Evolutionary conservation across 2,329 filamentous ascomycete species (phyloP).

Genomic region (Apiospora rasikravindrae): DNA sequence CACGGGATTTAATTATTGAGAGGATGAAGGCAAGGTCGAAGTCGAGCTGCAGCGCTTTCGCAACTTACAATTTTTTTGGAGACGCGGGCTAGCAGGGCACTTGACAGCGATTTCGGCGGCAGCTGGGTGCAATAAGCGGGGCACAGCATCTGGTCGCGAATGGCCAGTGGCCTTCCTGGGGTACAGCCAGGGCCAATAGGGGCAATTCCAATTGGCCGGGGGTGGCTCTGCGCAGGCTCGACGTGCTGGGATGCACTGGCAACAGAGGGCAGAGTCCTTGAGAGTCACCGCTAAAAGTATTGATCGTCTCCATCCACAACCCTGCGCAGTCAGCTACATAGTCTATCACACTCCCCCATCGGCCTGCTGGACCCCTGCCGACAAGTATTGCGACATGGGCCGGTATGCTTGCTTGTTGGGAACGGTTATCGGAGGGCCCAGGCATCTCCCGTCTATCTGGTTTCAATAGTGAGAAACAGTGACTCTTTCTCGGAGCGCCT

Average conservation of each 20-base stretch:
- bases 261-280: not conserved
- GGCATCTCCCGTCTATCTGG: not conserved
- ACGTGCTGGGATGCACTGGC: not conserved
- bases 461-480: not conserved
- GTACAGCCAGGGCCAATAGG: conserved; percentile 7
- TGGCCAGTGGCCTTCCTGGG: not conserved
- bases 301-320: conserved; percentile 9
- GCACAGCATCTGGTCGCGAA: not conserved
- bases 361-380: not conserved
- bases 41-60: conserved; percentile 17
- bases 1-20: conserved; percentile 1
- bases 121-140: conserved; percentile 1
- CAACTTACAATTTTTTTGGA: conserved; percentile 19
- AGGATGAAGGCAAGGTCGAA: conserved; percentile 1
- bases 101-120: conserved; percentile 16
- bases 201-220: conserved; percentile 11
- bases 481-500: conserved; percentile 2
- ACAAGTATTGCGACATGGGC: not conserved
- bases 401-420: not conserved
- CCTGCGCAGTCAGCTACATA: not conserved
- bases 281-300: not conserved
- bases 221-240: not conserved
- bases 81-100: conserved; percentile 6
- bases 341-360: not conserved
- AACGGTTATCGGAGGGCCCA: conserved; percentile 6